phyloP scores from a whole-genome alignment of 2,329 filamentous ascomycete species.

The Atkinsonella hypoxylon region DNA sequence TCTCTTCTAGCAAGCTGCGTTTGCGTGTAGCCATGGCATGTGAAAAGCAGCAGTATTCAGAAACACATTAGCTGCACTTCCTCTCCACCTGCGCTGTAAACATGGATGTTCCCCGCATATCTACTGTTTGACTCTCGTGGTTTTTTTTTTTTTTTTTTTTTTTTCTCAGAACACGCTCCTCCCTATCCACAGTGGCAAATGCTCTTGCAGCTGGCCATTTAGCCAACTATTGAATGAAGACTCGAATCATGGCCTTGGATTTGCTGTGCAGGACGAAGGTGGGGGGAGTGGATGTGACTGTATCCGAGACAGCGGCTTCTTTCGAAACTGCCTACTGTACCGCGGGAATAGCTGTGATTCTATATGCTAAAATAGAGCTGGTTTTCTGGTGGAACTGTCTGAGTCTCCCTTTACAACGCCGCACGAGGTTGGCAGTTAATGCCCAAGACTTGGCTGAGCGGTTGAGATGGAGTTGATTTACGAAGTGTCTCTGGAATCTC shows the following conservation, averaged over 20 bases:
- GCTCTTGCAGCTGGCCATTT: not conserved
- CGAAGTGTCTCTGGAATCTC: not conserved
- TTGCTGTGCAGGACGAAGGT: not conserved
- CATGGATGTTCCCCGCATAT: conserved; percentile 6
- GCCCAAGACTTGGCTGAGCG: not conserved
- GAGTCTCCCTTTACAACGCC: not conserved
- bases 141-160: not conserved
- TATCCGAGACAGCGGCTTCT: not conserved
- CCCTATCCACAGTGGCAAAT: not conserved
- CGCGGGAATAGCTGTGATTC: not conserved
- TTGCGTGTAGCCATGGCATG: not conserved
- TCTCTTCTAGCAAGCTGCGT: not conserved
- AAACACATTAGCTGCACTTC: not conserved
- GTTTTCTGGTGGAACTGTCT: not conserved
- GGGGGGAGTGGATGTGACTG: not conserved
- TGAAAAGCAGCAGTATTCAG: not conserved
- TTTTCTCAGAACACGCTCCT: not conserved
- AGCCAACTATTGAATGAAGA: not conserved
- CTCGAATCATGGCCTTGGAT: not conserved
- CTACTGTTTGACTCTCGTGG: not conserved
- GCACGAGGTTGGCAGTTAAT: not conserved
- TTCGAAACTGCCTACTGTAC: not conserved
- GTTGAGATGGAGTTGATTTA: not conserved
- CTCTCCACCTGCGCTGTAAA: not conserved
- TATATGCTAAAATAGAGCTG: not conserved